phyloP scores from a whole-genome alignment of 164 flowering plant species.

The grape (Vitis vinifera) region DNA sequence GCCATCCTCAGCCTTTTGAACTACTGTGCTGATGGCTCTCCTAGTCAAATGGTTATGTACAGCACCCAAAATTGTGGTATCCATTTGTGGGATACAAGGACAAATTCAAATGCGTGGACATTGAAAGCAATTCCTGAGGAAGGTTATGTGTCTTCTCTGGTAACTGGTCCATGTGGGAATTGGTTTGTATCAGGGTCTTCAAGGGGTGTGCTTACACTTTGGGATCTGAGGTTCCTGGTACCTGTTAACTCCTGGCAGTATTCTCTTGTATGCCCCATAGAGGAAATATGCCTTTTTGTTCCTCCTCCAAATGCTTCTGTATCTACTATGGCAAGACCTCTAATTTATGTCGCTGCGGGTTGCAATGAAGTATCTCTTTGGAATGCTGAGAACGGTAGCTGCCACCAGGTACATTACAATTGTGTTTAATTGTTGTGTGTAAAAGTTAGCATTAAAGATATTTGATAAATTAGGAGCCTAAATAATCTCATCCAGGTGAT shows the following conservation, averaged over 20 bases:
- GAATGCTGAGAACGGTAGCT: slow-evolving; percentile 99
- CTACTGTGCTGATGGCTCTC: slow-evolving; percentile 53
- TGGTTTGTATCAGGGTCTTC: slow-evolving; percentile 99
- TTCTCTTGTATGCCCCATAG: slow-evolving; percentile 74
- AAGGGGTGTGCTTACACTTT: slow-evolving; percentile 90
- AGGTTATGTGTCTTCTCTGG: slow-evolving; percentile 81
- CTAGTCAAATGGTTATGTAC: slow-evolving; percentile 69
- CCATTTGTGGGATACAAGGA: slow-evolving; percentile 91
- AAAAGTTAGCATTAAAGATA: too few species aligned
- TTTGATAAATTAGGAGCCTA: not conserved
- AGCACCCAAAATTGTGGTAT: slow-evolving; percentile 88
- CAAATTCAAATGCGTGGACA: slow-evolving; percentile 59
- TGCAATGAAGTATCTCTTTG: slow-evolving; percentile 94
- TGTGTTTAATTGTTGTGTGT: not conserved
- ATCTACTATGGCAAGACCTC: slow-evolving; percentile 67
- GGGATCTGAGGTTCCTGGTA: slow-evolving; percentile 94
- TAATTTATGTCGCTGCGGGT: slow-evolving; percentile 96
- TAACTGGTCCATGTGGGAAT: slow-evolving; percentile 80
- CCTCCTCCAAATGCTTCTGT: slow-evolving; percentile 60
- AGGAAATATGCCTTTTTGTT: slow-evolving; percentile 80
- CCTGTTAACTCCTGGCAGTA: slow-evolving; percentile 94
- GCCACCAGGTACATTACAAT: slow-evolving; percentile 75
- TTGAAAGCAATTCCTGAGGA: slow-evolving; percentile 79
- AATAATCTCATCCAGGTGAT: not conserved
- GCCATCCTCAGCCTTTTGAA: slow-evolving; percentile 72